These are phyloP conservation scores for Penicillium ucsense DNA, from an alignment of 495 filamentous ascomycete species.

Conservation along the genomic window DNA sequence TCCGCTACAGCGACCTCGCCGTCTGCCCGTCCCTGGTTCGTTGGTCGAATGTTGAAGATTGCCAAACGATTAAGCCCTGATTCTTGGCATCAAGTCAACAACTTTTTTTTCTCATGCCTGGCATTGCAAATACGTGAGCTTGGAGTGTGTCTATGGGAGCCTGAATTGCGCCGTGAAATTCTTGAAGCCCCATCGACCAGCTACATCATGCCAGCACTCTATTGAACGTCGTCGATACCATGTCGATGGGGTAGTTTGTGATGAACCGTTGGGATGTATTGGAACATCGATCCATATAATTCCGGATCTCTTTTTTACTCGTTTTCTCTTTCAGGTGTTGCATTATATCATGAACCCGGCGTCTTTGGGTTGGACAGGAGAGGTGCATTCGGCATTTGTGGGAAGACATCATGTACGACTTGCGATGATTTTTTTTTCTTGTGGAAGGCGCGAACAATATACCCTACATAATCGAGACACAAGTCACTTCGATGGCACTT, in stretches of 20 bases:
- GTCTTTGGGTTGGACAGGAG: too few relatives aligned
- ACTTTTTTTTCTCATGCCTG: constrained; percentile 27
- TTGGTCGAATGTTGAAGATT: constrained; percentile 34
- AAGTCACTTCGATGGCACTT: too few relatives aligned
- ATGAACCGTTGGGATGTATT: background rate
- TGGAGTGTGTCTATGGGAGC: constrained; percentile 18
- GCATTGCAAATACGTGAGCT: constrained; percentile 19
- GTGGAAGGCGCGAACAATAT: too few relatives aligned
- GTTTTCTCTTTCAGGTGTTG: too few relatives aligned
- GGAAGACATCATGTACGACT: too few relatives aligned
- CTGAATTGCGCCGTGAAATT: constrained; percentile 25
- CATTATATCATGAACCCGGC: too few relatives aligned
- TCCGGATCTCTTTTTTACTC: background rate
- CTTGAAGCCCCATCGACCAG: constrained; percentile 26
- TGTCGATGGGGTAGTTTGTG: too few relatives aligned
- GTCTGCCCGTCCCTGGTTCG: constrained; percentile 31
- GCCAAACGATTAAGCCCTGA: constrained; percentile 25
- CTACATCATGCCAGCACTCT: constrained; percentile 26
- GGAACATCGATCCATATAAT: background rate
- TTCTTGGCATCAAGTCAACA: constrained; percentile 24
- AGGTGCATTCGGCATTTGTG: too few relatives aligned
- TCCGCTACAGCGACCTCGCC: constrained; percentile 14
- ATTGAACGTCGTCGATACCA: too few relatives aligned
- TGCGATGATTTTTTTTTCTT: too few relatives aligned
- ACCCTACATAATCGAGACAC: too few relatives aligned